Percentiles rank a stretch among this genome's conserved stretches.
These are phyloP conservation scores for Epichloe sp. DNA, from an alignment of 2,329 filamentous ascomycete genomes.

Conservation along the genomic window DNA sequence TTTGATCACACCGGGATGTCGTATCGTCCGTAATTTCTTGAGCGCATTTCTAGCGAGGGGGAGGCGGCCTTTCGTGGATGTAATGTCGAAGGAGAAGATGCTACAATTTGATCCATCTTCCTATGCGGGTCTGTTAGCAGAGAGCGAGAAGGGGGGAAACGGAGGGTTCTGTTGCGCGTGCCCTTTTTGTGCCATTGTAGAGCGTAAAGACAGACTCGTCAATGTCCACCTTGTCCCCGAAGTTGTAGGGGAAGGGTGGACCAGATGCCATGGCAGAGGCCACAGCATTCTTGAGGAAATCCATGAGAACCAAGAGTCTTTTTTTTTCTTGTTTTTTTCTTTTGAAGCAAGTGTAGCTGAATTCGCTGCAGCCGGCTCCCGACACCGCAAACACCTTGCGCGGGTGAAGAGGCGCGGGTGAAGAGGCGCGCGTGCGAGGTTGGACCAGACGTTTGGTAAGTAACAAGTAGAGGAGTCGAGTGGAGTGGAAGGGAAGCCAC, in stretches of 20 bases:
- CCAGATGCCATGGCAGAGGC: constrained; percentile 94
- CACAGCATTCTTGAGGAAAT: constrained; percentile 95
- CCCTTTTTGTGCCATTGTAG: constrained; percentile 81
- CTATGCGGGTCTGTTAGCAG: constrained; percentile 29
- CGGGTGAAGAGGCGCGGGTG: not conserved
- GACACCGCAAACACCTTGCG: not conserved
- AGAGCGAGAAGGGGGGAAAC: too few species aligned
- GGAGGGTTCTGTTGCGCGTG: constrained; percentile 19
- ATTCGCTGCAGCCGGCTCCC: not conserved
- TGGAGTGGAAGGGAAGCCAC: too few species aligned
- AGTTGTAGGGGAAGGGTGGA: constrained; percentile 80
- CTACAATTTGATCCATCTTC: constrained; percentile 91
- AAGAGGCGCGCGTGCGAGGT: not conserved
- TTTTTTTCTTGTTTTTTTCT: too few species aligned
- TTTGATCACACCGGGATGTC: constrained; percentile 89
- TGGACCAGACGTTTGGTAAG: too few species aligned
- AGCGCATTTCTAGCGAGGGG: constrained; percentile 83
- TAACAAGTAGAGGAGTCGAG: too few species aligned
- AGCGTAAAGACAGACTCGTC: constrained; percentile 95
- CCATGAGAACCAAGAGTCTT: constrained; percentile 45
- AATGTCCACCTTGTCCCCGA: constrained; percentile 84
- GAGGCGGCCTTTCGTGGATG: constrained; percentile 67
- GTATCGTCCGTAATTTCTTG: constrained; percentile 81
- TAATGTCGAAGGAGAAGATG: constrained; percentile 90
- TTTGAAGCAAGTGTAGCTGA: not conserved